A percentile compares a stretch with the other conserved stretches of the same genome.
These are phyloP conservation scores for Petunia secreta DNA, from an alignment of 257 asterid species.

Conservation along the genomic window DNA sequence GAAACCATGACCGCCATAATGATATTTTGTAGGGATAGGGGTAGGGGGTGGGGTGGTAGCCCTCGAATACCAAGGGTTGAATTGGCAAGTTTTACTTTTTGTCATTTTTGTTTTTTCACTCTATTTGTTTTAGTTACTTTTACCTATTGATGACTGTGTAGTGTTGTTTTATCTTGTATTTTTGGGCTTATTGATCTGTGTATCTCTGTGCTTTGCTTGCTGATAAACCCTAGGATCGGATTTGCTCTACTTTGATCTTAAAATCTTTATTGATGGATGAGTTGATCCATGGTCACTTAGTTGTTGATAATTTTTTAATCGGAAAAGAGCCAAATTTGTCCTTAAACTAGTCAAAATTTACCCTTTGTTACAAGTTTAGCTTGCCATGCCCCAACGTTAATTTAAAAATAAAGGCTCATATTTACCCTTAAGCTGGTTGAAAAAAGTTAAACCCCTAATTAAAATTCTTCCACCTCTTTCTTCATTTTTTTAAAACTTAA, in stretches of 20 bases:
- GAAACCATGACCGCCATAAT: constrained; percentile 25
- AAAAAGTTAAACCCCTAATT: no score
- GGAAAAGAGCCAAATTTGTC: neutral
- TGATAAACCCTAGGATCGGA: constrained; percentile 3
- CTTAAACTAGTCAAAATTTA: no score
- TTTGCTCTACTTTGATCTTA: neutral
- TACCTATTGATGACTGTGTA: neutral
- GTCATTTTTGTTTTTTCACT: neutral
- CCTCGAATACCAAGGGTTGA: constrained; percentile 21
- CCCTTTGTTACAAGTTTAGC: no score
- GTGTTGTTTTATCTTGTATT: neutral
- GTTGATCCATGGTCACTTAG: neutral
- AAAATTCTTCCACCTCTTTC: no score
- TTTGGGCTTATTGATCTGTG: neutral
- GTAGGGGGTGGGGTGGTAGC: neutral
- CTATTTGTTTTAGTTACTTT: no score
- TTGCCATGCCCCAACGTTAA: no score
- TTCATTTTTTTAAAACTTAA: no score
- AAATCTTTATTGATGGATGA: neutral
- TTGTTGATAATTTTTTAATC: neutral
- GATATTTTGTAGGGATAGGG: neutral
- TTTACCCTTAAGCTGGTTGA: no score
- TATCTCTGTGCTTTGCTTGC: neutral
- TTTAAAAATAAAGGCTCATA: no score
- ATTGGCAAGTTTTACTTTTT: constrained; percentile 8